Base-by-base conservation (phyloP, 495 filamentous ascomycete species). In the Penicillium riverlandense region DNA sequence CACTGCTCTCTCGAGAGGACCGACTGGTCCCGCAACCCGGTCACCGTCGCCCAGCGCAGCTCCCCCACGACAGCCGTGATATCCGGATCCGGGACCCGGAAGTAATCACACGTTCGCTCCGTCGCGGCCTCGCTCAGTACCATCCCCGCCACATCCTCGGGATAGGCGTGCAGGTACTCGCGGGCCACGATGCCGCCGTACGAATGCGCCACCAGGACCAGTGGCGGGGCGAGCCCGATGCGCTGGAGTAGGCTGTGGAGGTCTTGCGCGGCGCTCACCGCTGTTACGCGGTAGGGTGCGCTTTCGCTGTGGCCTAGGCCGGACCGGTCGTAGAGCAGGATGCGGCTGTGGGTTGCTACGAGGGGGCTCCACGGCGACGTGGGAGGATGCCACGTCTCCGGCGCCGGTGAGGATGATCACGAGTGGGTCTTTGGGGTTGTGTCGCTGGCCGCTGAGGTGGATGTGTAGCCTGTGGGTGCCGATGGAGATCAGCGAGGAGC, bases 101-200 rank as follows among this genome's bases (percentile, higher is more conserved):
- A 60, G 45, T 63, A 62, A 41, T 61, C 53, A 37, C 45, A 44
- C 14, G 59, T 53, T 11, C 61, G 59, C 36, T 72, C 71, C 2
- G 63, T 63, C 10, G 66, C 50, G 35, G 53, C 58, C 12, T 74
- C 69, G 1, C 46, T 50, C 3, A 74, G 55, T 2, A 73, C 67
- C 54, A 74, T 62, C 1, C 69, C 71, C 2, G 41, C 51, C 4
- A 72, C 57, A 8, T 58, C 47, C 11, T 48, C 43, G 3, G 48
- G 44, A 27, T 62, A 53, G 0, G 64, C 31, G 31, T 73, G 62
- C 12, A 76, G 48, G 43, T 68, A 76, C 40, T 69, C 64, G 8
- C 74, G 65, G 13, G 70, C 71, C 35, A 79, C 58, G 32, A 73
- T 66, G 5, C 65, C 75, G 10, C 75, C 75, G 37, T 75, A 79